phyloP scores from a whole-genome alignment of 2,329 filamentous ascomycete species.

The Epichloe sylvatica region DNA sequence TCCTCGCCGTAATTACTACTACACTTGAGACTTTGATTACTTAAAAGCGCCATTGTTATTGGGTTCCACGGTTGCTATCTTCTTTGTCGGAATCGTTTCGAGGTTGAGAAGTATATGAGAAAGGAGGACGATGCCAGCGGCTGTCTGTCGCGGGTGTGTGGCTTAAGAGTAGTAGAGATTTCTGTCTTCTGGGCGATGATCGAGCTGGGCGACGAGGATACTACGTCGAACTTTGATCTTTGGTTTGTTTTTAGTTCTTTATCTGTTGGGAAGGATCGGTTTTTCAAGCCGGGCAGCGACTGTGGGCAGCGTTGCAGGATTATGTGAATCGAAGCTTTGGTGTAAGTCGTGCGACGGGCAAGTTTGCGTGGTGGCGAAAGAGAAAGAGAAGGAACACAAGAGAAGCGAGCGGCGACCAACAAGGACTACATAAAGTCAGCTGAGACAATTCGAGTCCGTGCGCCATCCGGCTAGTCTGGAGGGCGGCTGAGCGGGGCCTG shows the following conservation, averaged over 20 bases:
- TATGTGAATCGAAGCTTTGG: neutral
- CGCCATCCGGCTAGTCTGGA: neutral
- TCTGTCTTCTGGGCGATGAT: neutral
- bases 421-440: neutral
- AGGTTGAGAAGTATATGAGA: slow-evolving; percentile 1
- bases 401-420: neutral
- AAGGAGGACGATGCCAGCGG: slow-evolving; percentile 6
- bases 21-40: slow-evolving; percentile 52
- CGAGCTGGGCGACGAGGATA: neutral
- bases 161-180: neutral
- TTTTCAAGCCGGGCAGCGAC: neutral
- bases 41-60: slow-evolving; percentile 52
- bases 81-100: slow-evolving; percentile 7
- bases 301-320: neutral
- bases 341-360: neutral
- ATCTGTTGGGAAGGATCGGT: neutral
- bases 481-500: neutral
- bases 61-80: slow-evolving; percentile 12
- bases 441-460: neutral
- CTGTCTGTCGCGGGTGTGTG: neutral
- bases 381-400: neutral
- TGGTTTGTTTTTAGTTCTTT: neutral
- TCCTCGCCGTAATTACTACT: slow-evolving; percentile 66
- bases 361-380: neutral
- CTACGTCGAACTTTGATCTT: neutral